These are phyloP conservation scores for Colletotrichum limetticola DNA, from an alignment of 2,329 filamentous ascomycete genomes.

Conservation along the genomic window DNA sequence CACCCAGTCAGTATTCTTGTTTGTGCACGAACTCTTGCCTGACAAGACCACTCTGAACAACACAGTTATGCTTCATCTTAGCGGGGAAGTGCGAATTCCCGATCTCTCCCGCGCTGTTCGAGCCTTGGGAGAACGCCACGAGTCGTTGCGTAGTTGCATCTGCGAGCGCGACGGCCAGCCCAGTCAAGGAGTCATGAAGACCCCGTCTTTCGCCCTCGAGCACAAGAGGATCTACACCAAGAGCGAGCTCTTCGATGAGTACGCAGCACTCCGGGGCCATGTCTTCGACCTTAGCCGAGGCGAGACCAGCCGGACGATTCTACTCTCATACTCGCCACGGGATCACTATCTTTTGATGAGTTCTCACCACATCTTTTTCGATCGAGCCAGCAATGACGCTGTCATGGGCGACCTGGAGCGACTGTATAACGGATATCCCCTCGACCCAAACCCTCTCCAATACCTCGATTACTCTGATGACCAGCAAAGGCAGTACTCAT, in stretches of 20 bases:
- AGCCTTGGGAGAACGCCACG: not conserved
- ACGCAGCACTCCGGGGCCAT: not conserved
- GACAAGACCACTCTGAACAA: not conserved
- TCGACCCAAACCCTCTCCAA: slow-evolving; percentile 40
- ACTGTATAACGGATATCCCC: slow-evolving; percentile 48
- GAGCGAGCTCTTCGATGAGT: not conserved
- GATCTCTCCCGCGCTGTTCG: not conserved
- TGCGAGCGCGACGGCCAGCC: not conserved
- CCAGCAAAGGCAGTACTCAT: slow-evolving; percentile 44
- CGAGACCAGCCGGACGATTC: slow-evolving; percentile 14
- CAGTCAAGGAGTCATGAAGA: not conserved
- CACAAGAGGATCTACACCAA: not conserved
- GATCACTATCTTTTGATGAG: slow-evolving; percentile 55
- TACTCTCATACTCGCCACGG: slow-evolving; percentile 46
- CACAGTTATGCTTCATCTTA: not conserved
- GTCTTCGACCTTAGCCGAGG: not conserved
- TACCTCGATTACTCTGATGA: slow-evolving; percentile 49
- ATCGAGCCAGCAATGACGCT: slow-evolving; percentile 57
- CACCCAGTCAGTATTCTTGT: slow-evolving; percentile 1
- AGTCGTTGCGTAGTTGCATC: not conserved
- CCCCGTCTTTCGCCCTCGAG: not conserved
- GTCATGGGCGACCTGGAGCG: slow-evolving; percentile 56
- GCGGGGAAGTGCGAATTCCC: not conserved
- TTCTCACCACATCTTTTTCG: slow-evolving; percentile 63
- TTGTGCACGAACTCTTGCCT: not conserved